Conservation (phyloP, 75 land plant species). For the Pseudotsuga menziesii region DNA sequence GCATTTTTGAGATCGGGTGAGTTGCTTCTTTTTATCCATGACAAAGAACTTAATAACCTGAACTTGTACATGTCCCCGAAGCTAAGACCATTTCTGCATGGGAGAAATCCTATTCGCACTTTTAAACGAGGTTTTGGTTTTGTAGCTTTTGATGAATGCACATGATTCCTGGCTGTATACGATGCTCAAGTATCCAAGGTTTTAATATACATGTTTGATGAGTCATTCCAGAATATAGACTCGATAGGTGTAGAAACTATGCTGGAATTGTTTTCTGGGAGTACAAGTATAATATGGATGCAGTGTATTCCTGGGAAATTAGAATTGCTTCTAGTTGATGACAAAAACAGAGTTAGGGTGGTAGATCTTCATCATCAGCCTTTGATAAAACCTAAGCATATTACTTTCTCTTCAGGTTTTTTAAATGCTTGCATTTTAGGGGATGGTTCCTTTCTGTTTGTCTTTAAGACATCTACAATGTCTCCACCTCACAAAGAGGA, state of each 20-base stretch:
- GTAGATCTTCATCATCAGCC: conserved; percentile 4
- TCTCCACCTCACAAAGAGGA: background rate
- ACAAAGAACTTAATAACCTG: background rate
- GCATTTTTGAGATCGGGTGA: no score
- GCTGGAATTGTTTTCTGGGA: background rate
- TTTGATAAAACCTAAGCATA: background rate
- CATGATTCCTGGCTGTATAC: background rate
- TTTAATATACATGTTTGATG: background rate
- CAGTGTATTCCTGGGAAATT: background rate
- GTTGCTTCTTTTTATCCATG: background rate
- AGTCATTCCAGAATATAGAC: background rate
- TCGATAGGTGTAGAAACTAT: background rate
- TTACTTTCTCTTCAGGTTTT: background rate
- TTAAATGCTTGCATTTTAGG: background rate
- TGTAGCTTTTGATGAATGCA: background rate
- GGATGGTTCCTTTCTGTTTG: conserved; percentile 7
- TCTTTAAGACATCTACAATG: background rate
- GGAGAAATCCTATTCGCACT: background rate
- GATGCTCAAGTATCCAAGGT: background rate
- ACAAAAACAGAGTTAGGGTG: background rate
- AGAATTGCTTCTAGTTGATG: conserved; percentile 1
- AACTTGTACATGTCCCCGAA: background rate
- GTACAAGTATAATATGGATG: background rate
- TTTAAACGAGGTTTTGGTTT: background rate
- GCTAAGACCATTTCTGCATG: background rate